phyloP scores from a whole-genome alignment of 2,329 filamentous ascomycete species.

The Penicillium sclerotiorum region DNA sequence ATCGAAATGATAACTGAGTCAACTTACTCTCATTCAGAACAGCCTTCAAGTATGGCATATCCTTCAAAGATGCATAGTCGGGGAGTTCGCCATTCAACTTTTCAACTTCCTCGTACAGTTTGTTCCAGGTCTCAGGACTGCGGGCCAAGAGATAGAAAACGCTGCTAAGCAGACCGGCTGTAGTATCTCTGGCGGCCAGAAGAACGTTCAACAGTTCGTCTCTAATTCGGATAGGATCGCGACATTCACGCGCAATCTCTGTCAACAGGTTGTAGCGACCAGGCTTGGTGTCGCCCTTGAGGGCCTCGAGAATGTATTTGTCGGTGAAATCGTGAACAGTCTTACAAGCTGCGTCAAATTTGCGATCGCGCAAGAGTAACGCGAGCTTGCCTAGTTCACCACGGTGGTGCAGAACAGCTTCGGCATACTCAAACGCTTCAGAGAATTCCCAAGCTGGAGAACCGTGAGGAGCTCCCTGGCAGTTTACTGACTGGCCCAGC shows the following conservation, averaged over 20 bases:
- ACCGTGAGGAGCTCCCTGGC: not conserved
- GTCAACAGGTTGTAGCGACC: not conserved
- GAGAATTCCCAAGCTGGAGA: not conserved
- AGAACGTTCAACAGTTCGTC: slow-evolving; percentile 1
- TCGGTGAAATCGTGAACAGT: not conserved
- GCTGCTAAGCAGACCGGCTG: slow-evolving; percentile 1
- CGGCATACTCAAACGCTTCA: not conserved
- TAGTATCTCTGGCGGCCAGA: not conserved
- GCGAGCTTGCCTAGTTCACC: not conserved
- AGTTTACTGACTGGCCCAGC: not conserved
- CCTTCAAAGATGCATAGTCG: not conserved
- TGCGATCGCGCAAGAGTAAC: not conserved
- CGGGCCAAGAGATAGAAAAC: slow-evolving; percentile 1
- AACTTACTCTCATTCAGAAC: slow-evolving; percentile 2
- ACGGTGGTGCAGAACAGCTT: not conserved
- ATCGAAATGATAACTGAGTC: too few relatives aligned
- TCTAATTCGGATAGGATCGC: slow-evolving; percentile 1
- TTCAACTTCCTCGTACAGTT: not conserved
- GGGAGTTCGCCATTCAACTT: not conserved
- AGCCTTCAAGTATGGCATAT: slow-evolving; percentile 1
- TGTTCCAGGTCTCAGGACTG: not conserved
- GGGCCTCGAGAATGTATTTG: not conserved
- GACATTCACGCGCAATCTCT: not conserved
- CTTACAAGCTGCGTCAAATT: not conserved
- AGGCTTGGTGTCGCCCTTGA: not conserved